A percentile compares a stretch with the other conserved stretches of the same genome.
phyloP scores from a whole-genome alignment of 208 protist species.

The Acanthamoeba lenticulata region DNA sequence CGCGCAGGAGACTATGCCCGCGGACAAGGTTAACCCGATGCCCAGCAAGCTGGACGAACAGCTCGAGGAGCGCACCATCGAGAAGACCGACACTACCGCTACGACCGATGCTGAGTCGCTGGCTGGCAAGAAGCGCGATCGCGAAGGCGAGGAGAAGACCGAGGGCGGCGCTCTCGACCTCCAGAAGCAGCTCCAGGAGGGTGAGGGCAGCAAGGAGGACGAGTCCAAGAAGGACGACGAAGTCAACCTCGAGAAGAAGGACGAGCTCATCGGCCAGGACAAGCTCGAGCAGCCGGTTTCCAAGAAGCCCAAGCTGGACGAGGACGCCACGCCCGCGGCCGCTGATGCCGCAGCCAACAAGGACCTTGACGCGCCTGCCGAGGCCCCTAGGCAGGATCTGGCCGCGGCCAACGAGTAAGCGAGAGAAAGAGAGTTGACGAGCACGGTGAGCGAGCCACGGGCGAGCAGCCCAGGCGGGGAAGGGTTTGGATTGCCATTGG shows the following conservation, averaged over 20 bases:
- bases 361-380: not conserved
- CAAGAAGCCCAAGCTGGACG: constrained; percentile 34
- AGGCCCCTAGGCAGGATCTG: not conserved
- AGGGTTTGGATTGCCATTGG: too few species aligned
- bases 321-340: not conserved
- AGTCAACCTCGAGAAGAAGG: not conserved
- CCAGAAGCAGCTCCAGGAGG: not conserved
- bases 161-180: not conserved
- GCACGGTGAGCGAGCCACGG: too few species aligned
- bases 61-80: not conserved
- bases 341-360: not conserved
- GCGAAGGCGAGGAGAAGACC: not conserved
- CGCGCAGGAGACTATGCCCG: not conserved
- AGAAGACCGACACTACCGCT: not conserved
- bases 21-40: not conserved
- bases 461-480: too few species aligned
- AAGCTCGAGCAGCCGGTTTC: not conserved
- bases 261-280: not conserved
- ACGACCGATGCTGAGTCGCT: not conserved
- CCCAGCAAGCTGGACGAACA: not conserved
- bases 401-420: not conserved
- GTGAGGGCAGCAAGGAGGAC: not conserved
- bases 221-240: constrained; percentile 15
- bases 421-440: too few species aligned
- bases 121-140: not conserved